Base-by-base conservation (phyloP, 1,284 basidiomycete genomes). In the Leccinum subspadiceum region DNA sequence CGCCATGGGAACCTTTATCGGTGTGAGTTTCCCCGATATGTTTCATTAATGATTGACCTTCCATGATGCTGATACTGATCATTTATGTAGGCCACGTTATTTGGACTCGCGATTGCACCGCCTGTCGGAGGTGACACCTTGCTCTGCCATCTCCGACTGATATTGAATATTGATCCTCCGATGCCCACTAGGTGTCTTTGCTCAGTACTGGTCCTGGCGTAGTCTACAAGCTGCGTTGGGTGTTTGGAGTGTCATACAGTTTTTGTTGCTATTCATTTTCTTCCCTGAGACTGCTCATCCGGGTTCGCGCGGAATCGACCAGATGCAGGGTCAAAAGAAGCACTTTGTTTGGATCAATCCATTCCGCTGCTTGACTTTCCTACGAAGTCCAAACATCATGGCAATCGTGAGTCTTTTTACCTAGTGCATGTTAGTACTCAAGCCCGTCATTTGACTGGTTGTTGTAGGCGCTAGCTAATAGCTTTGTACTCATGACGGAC, bases 221-320 rank as follows among this genome's bases (percentile, higher is more conserved):
- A 68, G 81, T 2, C 84, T 89, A 69, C 90, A 93, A 71, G 73
- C 74, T 35, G 67, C 73, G 0, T 63, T 91, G 2, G 82, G 80
- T 2, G 67, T 77, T 0, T 70, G 77, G 37, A 81, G 81, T 5
- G 62, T 81, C 0, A 59, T 81, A 2, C 77, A 80, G 0, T 75
- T 85, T 29, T 26, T 81, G 0, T 66, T 81, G 9, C 77, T 86
- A 33, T 68, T 76, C 7, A 56, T 83, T 22, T 79, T 82, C 58
- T 78, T 92, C 15, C 90, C 92, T 0, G 92, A 94, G 69, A 93
- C 91, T 1, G 81, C 79, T 13, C 86, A 88, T 66, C 75, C 84
- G 54, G 68, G 76, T 56, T 61, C 79, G 6, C 71, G 76, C n/a
- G 79, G 82, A 0, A 75, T 82, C 9, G 83, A 84, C 39, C 75